Conservation (phyloP, 345 rosid genomes). For the Theobroma cacao region DNA sequence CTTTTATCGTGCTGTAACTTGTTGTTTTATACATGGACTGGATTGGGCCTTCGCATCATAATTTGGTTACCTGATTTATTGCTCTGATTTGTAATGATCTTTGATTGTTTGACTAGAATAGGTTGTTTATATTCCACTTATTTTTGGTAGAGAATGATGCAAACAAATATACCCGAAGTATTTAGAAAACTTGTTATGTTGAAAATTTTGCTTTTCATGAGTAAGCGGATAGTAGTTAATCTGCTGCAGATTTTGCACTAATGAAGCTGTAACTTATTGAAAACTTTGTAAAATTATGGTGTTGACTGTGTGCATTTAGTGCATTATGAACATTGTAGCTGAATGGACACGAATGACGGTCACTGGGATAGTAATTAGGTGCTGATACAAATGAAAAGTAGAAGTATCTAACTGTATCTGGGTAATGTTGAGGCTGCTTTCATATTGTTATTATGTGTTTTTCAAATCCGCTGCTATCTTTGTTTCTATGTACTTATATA, state of each 20-base stretch:
- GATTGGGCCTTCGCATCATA: background rate
- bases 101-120: background rate
- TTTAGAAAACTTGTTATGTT: background rate
- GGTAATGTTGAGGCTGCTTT: constrained; percentile 16
- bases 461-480: background rate
- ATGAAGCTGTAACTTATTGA: background rate
- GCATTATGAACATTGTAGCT: background rate
- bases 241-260: background rate
- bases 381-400: background rate
- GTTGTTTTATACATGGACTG: background rate
- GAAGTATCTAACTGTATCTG: constrained; percentile 4
- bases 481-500: background rate
- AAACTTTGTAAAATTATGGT: background rate
- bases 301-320: background rate
- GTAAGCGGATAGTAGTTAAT: background rate
- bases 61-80: background rate
- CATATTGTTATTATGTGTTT: background rate
- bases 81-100: background rate
- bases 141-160: background rate
- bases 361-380: background rate
- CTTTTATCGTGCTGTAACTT: background rate
- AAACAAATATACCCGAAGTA: background rate
- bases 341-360: background rate
- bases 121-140: background rate
- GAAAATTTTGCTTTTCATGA: background rate